These are phyloP conservation scores for Cryphonectria naterciae DNA, from an alignment of 2,329 filamentous ascomycete genomes.

Conservation along the genomic window DNA sequence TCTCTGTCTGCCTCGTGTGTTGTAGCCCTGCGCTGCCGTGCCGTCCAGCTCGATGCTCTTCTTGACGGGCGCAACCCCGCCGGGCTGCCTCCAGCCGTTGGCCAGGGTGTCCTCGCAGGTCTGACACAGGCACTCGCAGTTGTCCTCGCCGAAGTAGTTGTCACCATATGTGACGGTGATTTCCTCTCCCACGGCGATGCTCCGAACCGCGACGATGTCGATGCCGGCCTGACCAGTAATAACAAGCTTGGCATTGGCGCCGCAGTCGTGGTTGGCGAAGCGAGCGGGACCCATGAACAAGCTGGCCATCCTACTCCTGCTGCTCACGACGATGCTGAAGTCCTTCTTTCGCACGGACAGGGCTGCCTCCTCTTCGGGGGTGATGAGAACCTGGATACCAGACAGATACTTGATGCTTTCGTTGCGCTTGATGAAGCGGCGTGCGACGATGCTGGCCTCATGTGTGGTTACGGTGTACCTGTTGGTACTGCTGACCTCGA, in stretches of 20 bases:
- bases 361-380: constrained; percentile 84
- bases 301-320: constrained; percentile 85
- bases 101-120: constrained; percentile 76
- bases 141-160: constrained; percentile 92
- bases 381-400: constrained; percentile 91
- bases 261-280: constrained; percentile 97
- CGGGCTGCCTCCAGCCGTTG: constrained; percentile 79
- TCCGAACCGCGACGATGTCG: constrained; percentile 80
- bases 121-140: constrained; percentile 90
- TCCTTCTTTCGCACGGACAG: constrained; percentile 84
- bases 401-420: constrained; percentile 89
- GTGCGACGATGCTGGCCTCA: constrained; percentile 85
- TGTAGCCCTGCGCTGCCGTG: constrained; percentile 51
- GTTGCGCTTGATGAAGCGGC: constrained; percentile 76
- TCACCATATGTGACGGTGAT: constrained; percentile 97
- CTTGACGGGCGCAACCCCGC: constrained; percentile 50
- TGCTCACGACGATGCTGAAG: constrained; percentile 96
- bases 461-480: constrained; percentile 90
- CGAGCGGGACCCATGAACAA: constrained; percentile 93
- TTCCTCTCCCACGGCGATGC: constrained; percentile 87
- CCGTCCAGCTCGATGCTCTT: constrained; percentile 59
- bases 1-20: constrained; percentile 57
- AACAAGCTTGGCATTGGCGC: constrained; percentile 85
- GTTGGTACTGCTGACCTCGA: constrained; percentile 89
- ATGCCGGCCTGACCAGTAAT: constrained; percentile 86